A percentile compares a stretch with the other conserved stretches of the same genome.
Conservation (phyloP, 257 asterid species). For the Nemophila menziesii region DNA sequence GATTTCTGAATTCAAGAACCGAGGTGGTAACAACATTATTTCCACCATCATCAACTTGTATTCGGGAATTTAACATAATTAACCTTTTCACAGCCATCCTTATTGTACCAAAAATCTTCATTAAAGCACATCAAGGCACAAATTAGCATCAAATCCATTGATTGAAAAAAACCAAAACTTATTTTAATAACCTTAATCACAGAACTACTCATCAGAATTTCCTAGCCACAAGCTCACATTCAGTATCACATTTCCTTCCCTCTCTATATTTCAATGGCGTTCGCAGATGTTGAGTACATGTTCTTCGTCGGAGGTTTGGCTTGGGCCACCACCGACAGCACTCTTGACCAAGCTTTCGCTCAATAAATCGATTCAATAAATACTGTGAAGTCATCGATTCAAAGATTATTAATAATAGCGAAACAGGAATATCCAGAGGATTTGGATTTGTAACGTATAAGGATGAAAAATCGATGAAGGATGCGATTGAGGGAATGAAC, state of each 20-base stretch:
- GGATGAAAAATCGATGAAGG: slow-evolving; percentile 69
- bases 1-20: slow-evolving; percentile 92
- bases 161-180: no score
- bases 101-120: slow-evolving; percentile 81
- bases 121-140: no score
- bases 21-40: slow-evolving; percentile 67
- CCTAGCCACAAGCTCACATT: not conserved
- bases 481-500: slow-evolving; percentile 74
- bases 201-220: no score
- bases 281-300: slow-evolving; percentile 55
- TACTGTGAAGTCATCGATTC: slow-evolving; percentile 64
- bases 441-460: slow-evolving; percentile 84
- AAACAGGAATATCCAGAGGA: slow-evolving; percentile 92
- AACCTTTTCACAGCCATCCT: slow-evolving; percentile 87
- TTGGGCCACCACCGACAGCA: slow-evolving; percentile 69
- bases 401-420: slow-evolving; percentile 82
- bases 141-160: no score
- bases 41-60: slow-evolving; percentile 82
- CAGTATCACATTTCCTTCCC: not conserved
- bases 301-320: slow-evolving; percentile 95
- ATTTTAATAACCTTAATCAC: no score
- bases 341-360: slow-evolving; percentile 58
- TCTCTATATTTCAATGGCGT: slow-evolving; percentile 23
- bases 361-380: no score
- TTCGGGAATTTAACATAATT: slow-evolving; percentile 86